Evolutionary conservation across 345 rosid genomes (phyloP).

Genomic region (Populus nigra): DNA sequence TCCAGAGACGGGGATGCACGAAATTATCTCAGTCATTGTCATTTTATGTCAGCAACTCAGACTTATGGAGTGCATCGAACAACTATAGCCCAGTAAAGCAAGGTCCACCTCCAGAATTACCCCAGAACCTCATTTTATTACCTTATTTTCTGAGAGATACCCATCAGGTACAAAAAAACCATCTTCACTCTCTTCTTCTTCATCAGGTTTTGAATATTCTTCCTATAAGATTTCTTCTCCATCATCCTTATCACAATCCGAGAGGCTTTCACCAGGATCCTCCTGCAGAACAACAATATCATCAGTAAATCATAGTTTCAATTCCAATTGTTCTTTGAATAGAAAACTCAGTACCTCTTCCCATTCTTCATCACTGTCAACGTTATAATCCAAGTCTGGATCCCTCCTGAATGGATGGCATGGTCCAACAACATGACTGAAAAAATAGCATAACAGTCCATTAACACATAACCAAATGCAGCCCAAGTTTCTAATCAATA

Average conservation of each 20-base stretch:
- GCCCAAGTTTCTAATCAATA: background rate
- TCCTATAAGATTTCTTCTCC: slow-evolving; percentile 63
- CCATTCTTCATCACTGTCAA: slow-evolving; percentile 98
- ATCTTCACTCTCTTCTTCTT: slow-evolving; percentile 85
- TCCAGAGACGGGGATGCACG: too few relatives aligned
- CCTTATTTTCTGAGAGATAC: slow-evolving; percentile 94
- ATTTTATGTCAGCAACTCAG: background rate
- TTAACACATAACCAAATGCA: slow-evolving; percentile 4
- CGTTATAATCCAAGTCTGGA: slow-evolving; percentile 80
- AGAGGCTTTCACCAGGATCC: slow-evolving; percentile 96
- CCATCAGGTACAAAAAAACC: slow-evolving; percentile 97
- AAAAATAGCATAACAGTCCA: slow-evolving; percentile 3
- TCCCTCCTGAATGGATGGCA: slow-evolving; percentile 73
- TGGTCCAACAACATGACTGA: slow-evolving; percentile 62
- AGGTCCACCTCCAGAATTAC: background rate
- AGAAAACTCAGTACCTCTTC: slow-evolving; percentile 62
- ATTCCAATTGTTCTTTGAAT: slow-evolving; percentile 2
- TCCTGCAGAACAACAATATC: slow-evolving; percentile 48
- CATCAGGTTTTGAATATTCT: slow-evolving; percentile 60
- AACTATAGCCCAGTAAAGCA: background rate
- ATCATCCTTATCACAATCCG: slow-evolving; percentile 85
- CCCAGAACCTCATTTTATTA: slow-evolving; percentile 10
- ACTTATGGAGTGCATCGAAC: background rate
- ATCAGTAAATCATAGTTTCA: slow-evolving; percentile 2
- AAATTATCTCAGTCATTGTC: background rate